Conservation (phyloP, 2,329 filamentous ascomycete genomes). For the Pseudogymnoascus sp. region DNA sequence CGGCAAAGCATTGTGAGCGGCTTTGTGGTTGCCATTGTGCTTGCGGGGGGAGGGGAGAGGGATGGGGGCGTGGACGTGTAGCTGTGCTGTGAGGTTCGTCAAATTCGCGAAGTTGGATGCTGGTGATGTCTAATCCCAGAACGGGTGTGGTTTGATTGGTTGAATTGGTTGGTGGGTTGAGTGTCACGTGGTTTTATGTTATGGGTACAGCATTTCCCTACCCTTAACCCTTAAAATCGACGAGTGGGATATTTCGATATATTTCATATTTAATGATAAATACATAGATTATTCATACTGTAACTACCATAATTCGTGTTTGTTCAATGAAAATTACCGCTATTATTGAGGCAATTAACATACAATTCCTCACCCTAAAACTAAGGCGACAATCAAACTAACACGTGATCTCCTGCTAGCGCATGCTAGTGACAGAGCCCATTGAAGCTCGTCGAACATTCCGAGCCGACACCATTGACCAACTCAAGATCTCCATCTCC, state of each 20-base stretch:
- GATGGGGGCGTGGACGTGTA: conserved; percentile 14
- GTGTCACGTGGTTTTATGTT: not conserved
- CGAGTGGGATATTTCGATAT: not conserved
- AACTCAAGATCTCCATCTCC: conserved; percentile 11
- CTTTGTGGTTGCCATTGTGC: conserved; percentile 29
- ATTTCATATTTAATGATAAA: not conserved
- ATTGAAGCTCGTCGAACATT: conserved; percentile 8
- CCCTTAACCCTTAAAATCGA: not conserved
- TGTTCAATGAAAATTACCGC: not conserved
- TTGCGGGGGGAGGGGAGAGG: conserved; percentile 19
- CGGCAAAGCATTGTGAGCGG: conserved; percentile 30
- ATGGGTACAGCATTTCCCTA: not conserved
- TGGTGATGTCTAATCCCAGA: conserved; percentile 7
- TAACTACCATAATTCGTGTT: not conserved
- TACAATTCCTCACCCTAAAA: not conserved
- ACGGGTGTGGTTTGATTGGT: conserved; percentile 3
- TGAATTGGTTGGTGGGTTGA: not conserved
- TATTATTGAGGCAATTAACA: not conserved
- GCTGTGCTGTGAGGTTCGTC: conserved; percentile 11
- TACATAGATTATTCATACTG: not conserved
- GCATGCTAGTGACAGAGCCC: conserved; percentile 7
- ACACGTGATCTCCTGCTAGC: conserved; percentile 3
- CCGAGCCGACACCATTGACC: conserved; percentile 6
- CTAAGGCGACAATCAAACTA: not conserved
- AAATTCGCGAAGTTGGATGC: conserved; percentile 14